Conservation (phyloP, 164 flowering plant species). For the Magnolia changhungtana region DNA sequence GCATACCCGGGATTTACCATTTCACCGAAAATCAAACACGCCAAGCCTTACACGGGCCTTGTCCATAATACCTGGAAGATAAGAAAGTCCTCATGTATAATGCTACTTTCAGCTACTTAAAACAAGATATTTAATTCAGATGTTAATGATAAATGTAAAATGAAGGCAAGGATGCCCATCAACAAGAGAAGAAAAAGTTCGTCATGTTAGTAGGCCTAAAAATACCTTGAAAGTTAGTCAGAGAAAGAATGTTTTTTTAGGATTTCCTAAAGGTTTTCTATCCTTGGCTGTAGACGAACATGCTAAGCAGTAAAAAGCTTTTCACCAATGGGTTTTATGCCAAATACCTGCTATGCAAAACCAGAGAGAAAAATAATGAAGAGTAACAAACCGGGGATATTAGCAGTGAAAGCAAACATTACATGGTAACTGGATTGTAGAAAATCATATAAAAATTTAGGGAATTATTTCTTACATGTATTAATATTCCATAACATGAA, state of each 20-base stretch:
- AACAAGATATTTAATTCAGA: too few relatives aligned
- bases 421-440: neutral
- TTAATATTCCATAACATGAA: neutral
- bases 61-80: too few relatives aligned
- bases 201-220: too few relatives aligned
- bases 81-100: too few relatives aligned
- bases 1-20: too few relatives aligned
- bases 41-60: too few relatives aligned
- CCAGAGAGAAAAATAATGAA: neutral
- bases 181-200: too few relatives aligned
- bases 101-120: too few relatives aligned
- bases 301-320: constrained; percentile 88
- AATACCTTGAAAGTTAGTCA: too few relatives aligned
- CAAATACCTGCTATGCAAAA: constrained; percentile 57
- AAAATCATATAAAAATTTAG: neutral
- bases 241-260: constrained; percentile 14
- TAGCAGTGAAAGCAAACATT: neutral
- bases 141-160: too few relatives aligned
- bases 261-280: constrained; percentile 55
- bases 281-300: constrained; percentile 75
- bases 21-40: too few relatives aligned
- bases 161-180: too few relatives aligned
- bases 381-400: neutral
- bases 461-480: neutral
- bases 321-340: constrained; percentile 76